Base-by-base conservation (phyloP, 164 flowering plant genomes). In the Brasenia schreberi region DNA sequence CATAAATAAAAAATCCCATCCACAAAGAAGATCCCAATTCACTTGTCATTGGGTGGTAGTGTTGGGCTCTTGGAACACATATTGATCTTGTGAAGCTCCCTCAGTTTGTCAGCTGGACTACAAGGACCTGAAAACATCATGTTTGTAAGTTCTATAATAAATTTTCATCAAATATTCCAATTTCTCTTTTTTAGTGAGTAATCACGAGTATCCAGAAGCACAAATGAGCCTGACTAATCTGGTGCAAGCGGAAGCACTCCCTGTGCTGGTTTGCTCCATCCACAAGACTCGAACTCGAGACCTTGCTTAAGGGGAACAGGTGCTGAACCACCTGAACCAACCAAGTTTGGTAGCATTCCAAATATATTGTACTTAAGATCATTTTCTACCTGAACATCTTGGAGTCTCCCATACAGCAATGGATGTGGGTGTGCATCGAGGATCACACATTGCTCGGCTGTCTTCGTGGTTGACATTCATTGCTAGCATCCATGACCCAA, bases 401-500 rank as follows among this genome's bases (percentile, higher is more conserved):
- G 88, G 90, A 61, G 84, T 79, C 67, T 87, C 88, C 85, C 88
- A 85, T 12, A 87, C 90, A 42, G 84, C 90, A 63, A 87, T 83
- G 10, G 93, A 87, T 61, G 83, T 78, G 2, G 84, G 77, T 4
- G 87, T 79, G 72, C 93, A 87, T n/a, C 73, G 72, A 67, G 90
- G 81, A 63, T 80, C 82, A 67, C 93, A 87, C 59, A 87, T 59
- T 68, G 80, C 84, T 71, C 78, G 62, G 66, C 79, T 84, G 59
- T 87, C 79, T 68, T 87, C 90, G 60, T 84, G 85, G 65, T 77
- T 66, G 39, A 84, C 93, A 76, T 87, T 81, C 93, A 87, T 82
- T 5, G 88, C 78, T 62, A 87, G 84, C 93, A 85, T 87, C 93
- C 93, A 85, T 61, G 88, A 74, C 5, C 90, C 90, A 72, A 87